These are phyloP conservation scores for Gynostemma pentaphyllum DNA, from an alignment of 306 rosid genomes.

Conservation along the genomic window DNA sequence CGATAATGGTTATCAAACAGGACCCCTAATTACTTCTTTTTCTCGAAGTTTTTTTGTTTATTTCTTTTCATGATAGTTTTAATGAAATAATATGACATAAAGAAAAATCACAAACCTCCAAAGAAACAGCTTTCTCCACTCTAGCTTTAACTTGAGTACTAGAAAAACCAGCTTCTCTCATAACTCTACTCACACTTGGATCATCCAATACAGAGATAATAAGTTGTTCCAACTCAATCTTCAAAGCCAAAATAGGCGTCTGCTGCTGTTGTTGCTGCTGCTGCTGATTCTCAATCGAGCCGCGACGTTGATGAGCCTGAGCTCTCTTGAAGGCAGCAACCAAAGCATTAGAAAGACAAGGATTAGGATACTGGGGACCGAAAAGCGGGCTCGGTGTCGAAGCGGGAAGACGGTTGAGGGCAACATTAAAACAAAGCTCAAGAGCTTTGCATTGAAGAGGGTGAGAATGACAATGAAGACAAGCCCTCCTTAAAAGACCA, in stretches of 20 bases:
- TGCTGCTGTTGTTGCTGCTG: constrained; percentile 19
- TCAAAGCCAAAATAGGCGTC: constrained; percentile 53
- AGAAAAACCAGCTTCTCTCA: constrained; percentile 94
- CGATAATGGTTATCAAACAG: no score
- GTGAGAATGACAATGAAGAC: constrained; percentile 73
- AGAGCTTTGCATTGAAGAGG: constrained; percentile 92
- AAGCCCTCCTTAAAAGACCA: constrained; percentile 63
- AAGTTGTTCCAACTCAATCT: constrained; percentile 76
- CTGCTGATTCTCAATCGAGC: constrained; percentile 72
- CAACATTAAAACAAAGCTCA: constrained; percentile 88
- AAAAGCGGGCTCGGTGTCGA: constrained; percentile 54
- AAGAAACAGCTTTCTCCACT: constrained; percentile 58
- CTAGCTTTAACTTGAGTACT: constrained; percentile 55
- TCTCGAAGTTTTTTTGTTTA: no score
- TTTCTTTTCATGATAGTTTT: no score
- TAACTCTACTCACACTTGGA: constrained; percentile 88
- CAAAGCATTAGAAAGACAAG: constrained; percentile 75
- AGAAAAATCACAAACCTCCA: constrained; percentile 27
- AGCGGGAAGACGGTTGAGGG: constrained; percentile 79
- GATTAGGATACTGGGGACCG: constrained; percentile 50
- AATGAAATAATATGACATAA: no score
- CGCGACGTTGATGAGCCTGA: constrained; percentile 90
- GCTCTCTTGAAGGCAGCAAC: constrained; percentile 91
- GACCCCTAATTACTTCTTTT: no score
- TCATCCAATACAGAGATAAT: constrained; percentile 75